Conservation (phyloP, 1,139 yeast genomes). For the Suhomyces ambrosiae region DNA sequence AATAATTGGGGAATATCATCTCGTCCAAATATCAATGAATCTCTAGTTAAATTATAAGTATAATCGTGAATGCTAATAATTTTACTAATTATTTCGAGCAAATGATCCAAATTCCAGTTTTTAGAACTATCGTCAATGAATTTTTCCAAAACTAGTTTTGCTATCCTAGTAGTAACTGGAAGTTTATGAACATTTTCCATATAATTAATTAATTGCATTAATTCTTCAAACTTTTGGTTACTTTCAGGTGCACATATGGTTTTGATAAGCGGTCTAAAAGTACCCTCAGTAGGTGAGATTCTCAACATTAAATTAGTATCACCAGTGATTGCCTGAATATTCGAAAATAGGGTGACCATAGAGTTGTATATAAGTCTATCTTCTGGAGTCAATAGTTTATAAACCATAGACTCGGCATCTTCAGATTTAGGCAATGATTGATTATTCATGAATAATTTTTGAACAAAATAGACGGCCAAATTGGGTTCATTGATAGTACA, state of each 20-base stretch:
- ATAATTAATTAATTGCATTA: conserved; percentile 18
- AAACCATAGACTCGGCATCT: conserved; percentile 16
- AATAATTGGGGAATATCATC: conserved; percentile 9
- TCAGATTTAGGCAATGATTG: conserved; percentile 8
- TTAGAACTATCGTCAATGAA: conserved; percentile 2
- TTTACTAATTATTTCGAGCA: conserved; percentile 19
- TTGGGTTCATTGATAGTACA: conserved; percentile 3
- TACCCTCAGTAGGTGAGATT: conserved; percentile 28
- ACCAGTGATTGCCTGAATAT: conserved; percentile 30
- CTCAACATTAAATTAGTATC: conserved; percentile 13
- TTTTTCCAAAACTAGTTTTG: conserved; percentile 18
- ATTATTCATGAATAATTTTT: conserved; percentile 2
- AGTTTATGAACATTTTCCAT: conserved; percentile 23
- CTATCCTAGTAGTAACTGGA: conserved; percentile 33
- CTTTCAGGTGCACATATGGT: conserved; percentile 15
- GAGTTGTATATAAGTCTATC: conserved; percentile 20
- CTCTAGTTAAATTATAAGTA: conserved; percentile 22
- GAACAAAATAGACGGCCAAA: conserved; percentile 15
- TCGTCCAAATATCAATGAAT: conserved; percentile 14
- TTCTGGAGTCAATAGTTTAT: conserved; percentile 23
- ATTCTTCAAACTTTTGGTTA: conserved; percentile 13
- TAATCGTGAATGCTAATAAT: conserved; percentile 25
- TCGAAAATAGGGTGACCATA: conserved; percentile 23
- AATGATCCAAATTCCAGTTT: conserved; percentile 14
- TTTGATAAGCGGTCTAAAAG: conserved; percentile 29